Evolutionary conservation across 345 rosid genomes (phyloP), one percentile per base, ranked within the genome.

Genomic region (Alliaria petiolata): DNA sequence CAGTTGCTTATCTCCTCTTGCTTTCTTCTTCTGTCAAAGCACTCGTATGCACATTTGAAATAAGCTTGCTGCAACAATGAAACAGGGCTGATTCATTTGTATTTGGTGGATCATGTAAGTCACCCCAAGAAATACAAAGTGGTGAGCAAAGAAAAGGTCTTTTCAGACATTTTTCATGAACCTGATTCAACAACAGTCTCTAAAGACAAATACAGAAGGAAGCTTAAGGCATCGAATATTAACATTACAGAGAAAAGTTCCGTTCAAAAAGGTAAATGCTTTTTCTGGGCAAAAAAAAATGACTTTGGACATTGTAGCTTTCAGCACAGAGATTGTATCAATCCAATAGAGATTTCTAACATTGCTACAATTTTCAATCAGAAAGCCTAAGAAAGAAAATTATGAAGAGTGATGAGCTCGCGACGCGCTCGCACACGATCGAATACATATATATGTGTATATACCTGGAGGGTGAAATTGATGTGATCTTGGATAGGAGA

Each of bases 401-500:
- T 26, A 20, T 15, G n/a, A 16, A 47, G n/a, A 4, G 22, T 33
- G 45, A 15, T 43, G 39, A 70, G 56, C 30, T 56, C 31, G 45
- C 9, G 4, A 56, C 8, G 3, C 34, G n/a, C n/a, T n/a, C n/a
- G n/a, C n/a, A n/a, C n/a, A n/a, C n/a, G 11, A 7, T 20, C 22
- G 5, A 58, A 39, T 8, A 47, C 34, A 61, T 22, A 72, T 34
- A 67, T n/a, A n/a, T n/a, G n/a, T n/a, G n/a, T 34, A 67, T 38
- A 11, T 20, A 85, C 98, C 93, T 93, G 98, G 58, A 93, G 96
- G 13, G 95, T 90, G 86, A 85, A 93, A 81, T 87, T 88, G 81
- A 93, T 81, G 38, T 93, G 97, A 67, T 90, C 91, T 79, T 90
- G 91, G 31, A 93, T 66, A 44, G 90, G 89, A 50, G 88, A 75